Percentiles rank a stretch among this genome's conserved stretches.
These are phyloP conservation scores for Penicillium turbatum DNA, from an alignment of 495 filamentous ascomycete genomes.

Conservation along the genomic window DNA sequence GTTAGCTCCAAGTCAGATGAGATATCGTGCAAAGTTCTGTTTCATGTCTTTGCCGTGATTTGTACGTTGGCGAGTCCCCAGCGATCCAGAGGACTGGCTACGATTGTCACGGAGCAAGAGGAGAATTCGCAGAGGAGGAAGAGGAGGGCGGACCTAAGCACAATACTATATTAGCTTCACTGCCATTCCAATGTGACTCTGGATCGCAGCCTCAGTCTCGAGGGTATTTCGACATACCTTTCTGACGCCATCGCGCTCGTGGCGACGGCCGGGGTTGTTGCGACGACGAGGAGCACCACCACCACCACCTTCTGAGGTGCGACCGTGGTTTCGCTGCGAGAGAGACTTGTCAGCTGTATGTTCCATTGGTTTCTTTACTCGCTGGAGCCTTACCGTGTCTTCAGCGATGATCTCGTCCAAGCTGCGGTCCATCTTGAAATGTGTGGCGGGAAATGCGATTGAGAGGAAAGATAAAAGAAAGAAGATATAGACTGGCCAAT, in stretches of 20 bases:
- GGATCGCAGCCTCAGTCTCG: neutral
- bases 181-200: neutral
- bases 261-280: constrained; percentile 59
- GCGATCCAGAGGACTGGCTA: constrained; percentile 30
- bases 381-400: constrained; percentile 57
- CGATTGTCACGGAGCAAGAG: constrained; percentile 39
- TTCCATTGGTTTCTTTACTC: neutral
- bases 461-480: neutral
- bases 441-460: neutral
- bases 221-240: constrained; percentile 51
- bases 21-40: constrained; percentile 42
- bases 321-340: constrained; percentile 33
- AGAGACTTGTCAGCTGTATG: constrained; percentile 10
- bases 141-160: constrained; percentile 40
- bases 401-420: constrained; percentile 83
- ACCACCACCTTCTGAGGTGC: constrained; percentile 43
- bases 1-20: constrained; percentile 54
- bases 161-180: neutral
- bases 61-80: constrained; percentile 31
- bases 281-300: constrained; percentile 38
- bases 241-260: constrained; percentile 64
- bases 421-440: constrained; percentile 67
- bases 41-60: constrained; percentile 33
- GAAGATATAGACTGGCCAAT: neutral
- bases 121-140: constrained; percentile 35